These are phyloP conservation scores for Bertia moriformis DNA, from an alignment of 2,329 filamentous ascomycete genomes.

Conservation along the genomic window DNA sequence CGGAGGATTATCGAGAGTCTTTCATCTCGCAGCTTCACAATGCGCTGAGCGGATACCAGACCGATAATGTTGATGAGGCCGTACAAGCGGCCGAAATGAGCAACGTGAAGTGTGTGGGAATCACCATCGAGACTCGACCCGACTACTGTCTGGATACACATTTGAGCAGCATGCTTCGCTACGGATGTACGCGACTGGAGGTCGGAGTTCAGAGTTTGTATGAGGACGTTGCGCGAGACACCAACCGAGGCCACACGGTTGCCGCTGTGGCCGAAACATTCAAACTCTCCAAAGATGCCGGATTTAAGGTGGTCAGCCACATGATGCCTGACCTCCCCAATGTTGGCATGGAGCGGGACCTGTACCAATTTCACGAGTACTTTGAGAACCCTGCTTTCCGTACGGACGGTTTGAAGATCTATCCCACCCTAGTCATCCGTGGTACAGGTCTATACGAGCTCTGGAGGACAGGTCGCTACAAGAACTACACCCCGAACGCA, in stretches of 20 bases:
- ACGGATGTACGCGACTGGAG: conserved; percentile 87
- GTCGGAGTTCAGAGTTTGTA: conserved; percentile 94
- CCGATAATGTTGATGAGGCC: conserved; percentile 84
- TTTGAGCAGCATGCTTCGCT: conserved; percentile 88
- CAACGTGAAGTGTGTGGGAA: conserved; percentile 92
- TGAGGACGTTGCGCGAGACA: conserved; percentile 95
- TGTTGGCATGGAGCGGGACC: conserved; percentile 92
- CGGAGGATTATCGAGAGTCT: conserved; percentile 74
- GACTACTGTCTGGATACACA: conserved; percentile 97
- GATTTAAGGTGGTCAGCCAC: conserved; percentile 96
- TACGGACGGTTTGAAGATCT: conserved; percentile 94
- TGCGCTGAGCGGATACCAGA: conserved; percentile 88
- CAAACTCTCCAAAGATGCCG: conserved; percentile 90
- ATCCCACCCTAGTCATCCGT: conserved; percentile 90
- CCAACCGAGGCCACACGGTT: conserved; percentile 91
- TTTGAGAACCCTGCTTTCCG: conserved; percentile 93
- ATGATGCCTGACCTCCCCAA: conserved; percentile 99
- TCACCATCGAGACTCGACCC: conserved; percentile 92
- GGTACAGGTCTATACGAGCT: conserved; percentile 93
- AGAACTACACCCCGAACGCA: conserved; percentile 96
- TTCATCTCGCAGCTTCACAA: conserved; percentile 97
- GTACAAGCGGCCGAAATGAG: conserved; percentile 92
- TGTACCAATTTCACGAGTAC: conserved; percentile 94
- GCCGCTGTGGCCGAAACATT: conserved; percentile 93
- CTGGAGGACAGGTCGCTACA: conserved; percentile 91